Percentiles rank a stretch among this genome's conserved stretches.
These are phyloP conservation scores for Strobilomyces dryophilus DNA, from an alignment of 768 basidiomycete species.

Conservation along the genomic window DNA sequence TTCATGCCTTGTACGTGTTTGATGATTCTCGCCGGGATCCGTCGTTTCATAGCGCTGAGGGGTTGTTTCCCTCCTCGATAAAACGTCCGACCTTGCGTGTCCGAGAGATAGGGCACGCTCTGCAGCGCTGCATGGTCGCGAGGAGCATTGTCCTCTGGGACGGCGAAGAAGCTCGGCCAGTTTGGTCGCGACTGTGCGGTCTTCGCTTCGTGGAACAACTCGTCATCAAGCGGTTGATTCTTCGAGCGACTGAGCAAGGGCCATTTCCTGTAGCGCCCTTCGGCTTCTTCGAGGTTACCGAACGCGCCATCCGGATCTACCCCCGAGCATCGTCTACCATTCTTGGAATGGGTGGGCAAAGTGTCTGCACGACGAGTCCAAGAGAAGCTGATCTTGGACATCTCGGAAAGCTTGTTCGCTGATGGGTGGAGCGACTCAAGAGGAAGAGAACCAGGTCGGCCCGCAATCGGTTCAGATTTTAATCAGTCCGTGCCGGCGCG, in stretches of 20 bases:
- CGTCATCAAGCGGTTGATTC: conserved; percentile 18
- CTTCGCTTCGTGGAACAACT: conserved; percentile 24
- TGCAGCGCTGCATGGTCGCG: conserved; percentile 15
- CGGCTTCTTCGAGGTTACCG: conserved; percentile 7
- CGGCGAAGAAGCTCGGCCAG: conserved; percentile 20
- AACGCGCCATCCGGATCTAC: not conserved
- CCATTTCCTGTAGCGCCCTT: conserved; percentile 5
- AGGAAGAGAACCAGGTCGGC: not conserved
- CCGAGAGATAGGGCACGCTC: conserved; percentile 3
- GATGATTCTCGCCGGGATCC: conserved; percentile 34
- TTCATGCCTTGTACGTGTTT: conserved; percentile 46
- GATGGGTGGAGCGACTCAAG: not conserved
- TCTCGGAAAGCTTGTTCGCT: conserved; percentile 5
- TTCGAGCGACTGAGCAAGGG: conserved; percentile 6
- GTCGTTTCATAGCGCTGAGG: conserved; percentile 27
- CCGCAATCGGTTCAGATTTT: conserved; percentile 3
- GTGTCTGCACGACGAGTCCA: not conserved
- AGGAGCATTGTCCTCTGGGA: conserved; percentile 16
- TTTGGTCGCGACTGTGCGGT: conserved; percentile 21
- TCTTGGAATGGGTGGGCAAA: not conserved
- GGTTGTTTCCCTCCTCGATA: conserved; percentile 30
- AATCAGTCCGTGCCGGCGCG: conserved; percentile 4
- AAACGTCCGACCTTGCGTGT: conserved; percentile 23
- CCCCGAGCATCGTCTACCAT: not conserved
- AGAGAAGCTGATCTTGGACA: not conserved